These are phyloP conservation scores for Cystofilobasidium bisporidii DNA, from an alignment of 768 basidiomycete species.

Conservation along the genomic window DNA sequence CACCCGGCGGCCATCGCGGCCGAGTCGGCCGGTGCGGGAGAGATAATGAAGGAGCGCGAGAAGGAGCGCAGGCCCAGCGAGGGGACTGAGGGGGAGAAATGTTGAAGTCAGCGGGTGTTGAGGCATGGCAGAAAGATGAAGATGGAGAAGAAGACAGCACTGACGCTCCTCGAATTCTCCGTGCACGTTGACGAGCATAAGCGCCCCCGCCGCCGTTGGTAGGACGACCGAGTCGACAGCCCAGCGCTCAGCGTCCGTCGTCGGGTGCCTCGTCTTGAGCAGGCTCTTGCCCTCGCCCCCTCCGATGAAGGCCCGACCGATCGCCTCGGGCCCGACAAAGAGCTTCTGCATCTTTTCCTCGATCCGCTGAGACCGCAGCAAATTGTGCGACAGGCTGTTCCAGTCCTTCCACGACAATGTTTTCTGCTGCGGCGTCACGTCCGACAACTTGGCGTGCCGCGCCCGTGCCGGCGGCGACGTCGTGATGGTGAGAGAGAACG, in stretches of 20 bases:
- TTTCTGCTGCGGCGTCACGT: slow-evolving; percentile 61
- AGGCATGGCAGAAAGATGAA: slow-evolving; percentile 11
- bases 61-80: slow-evolving; percentile 78
- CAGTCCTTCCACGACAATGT: slow-evolving; percentile 68
- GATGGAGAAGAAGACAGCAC: slow-evolving; percentile 34
- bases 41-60: slow-evolving; percentile 80
- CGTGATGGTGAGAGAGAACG: slow-evolving; percentile 81
- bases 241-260: slow-evolving; percentile 70
- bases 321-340: slow-evolving; percentile 21
- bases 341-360: slow-evolving; percentile 24
- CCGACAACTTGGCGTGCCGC: slow-evolving; percentile 38
- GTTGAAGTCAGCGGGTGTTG: background rate
- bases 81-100: slow-evolving; percentile 46
- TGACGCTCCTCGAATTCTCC: slow-evolving; percentile 85
- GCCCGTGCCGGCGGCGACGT: slow-evolving; percentile 72
- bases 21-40: slow-evolving; percentile 69
- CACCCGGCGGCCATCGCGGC: slow-evolving; percentile 72
- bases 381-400: slow-evolving; percentile 63
- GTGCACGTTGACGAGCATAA: slow-evolving; percentile 64
- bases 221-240: slow-evolving; percentile 72
- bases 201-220: slow-evolving; percentile 39
- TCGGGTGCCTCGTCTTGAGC: slow-evolving; percentile 73
- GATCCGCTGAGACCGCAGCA: slow-evolving; percentile 38
- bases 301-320: slow-evolving; percentile 61
- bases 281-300: slow-evolving; percentile 50